These are phyloP conservation scores for Suhomyces maxii DNA, from an alignment of 1,139 yeast species.

Conservation along the genomic window DNA sequence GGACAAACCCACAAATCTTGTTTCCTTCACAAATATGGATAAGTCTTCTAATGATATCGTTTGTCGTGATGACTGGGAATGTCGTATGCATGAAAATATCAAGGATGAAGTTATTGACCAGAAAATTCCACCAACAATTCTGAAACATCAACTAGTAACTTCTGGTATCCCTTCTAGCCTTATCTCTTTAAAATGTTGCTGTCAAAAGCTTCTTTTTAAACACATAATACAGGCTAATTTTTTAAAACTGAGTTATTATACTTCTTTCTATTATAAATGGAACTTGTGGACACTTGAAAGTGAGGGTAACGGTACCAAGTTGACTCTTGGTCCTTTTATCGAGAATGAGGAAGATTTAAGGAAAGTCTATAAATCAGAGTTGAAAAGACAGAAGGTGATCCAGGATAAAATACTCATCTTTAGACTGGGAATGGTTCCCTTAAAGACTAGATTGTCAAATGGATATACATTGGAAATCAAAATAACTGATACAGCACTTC, in stretches of 20 bases:
- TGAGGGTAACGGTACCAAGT: neutral
- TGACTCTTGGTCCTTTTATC: slow-evolving; percentile 3
- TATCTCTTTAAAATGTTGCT: slow-evolving; percentile 4
- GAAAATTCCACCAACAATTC: neutral
- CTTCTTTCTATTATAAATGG: slow-evolving; percentile 12
- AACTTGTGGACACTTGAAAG: slow-evolving; percentile 10
- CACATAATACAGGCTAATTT: neutral
- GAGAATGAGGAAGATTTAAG: slow-evolving; percentile 10
- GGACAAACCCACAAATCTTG: too few species aligned
- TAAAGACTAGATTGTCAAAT: slow-evolving; percentile 28
- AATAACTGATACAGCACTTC: slow-evolving; percentile 2
- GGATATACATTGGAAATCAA: slow-evolving; percentile 32
- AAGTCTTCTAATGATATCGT: too few species aligned
- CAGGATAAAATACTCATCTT: slow-evolving; percentile 7
- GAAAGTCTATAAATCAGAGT: slow-evolving; percentile 1
- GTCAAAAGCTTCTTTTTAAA: slow-evolving; percentile 11
- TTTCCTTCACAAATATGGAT: too few species aligned
- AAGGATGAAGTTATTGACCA: neutral
- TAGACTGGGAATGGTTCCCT: slow-evolving; percentile 13
- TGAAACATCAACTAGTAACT: neutral
- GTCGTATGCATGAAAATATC: too few species aligned
- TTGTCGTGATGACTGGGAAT: too few species aligned
- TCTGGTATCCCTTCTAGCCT: slow-evolving; percentile 11
- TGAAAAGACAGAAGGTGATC: neutral
- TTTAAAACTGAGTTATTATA: slow-evolving; percentile 1